Evolutionary conservation across 108 stramenopile species (phyloP), one percentile per base, ranked within the genome.

Genomic region (Asterionellopsis glacialis): DNA sequence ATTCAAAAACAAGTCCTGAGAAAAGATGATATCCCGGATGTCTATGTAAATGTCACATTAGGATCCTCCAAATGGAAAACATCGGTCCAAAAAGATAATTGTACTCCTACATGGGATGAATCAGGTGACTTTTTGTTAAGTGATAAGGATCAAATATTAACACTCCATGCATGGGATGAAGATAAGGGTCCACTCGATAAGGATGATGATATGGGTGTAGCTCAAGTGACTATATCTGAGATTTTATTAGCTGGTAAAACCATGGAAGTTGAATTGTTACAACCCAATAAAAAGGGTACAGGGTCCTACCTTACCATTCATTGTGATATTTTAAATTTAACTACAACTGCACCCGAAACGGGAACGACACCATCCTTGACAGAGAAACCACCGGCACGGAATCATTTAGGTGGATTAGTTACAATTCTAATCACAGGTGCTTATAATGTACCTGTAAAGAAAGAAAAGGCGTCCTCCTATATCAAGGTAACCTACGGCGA

Each of bases 21-120:
- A 1, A 79, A 73, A 27, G 59, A 69, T 38, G 87, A 88, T 48
- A 67, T 88, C 54, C 87, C 87, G 14, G 87, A 88, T 64, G 65
- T 80, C 4, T 88, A 79, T 49, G 61, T 71, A 27, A 67, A 65
- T 6, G 51, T 82, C n/a, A 58, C 62, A 19, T 40, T 88, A 19
- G 79, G 83, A 15, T 68, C 56, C 21, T 47, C 40, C 16, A 15
- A 60, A 0, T 73, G 68, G 65, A 56, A 67, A 44, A 84, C 77
- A 1, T 59, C 39, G 11, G 75, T 74, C 45, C 45, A 75, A 14
- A 45, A 61, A 22, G 72, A 88, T 56, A 73, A 59, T 42, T 43
- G 75, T 40, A 50, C 49, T 19, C 87, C 87, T 4, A 44, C 52
- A 19, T 88, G 87, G 87, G 45, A 66, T 21, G 87, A 88, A 41